Evolutionary conservation across 1,139 yeast genomes (phyloP).

Genomic region (Geotrichum restrictum): DNA sequence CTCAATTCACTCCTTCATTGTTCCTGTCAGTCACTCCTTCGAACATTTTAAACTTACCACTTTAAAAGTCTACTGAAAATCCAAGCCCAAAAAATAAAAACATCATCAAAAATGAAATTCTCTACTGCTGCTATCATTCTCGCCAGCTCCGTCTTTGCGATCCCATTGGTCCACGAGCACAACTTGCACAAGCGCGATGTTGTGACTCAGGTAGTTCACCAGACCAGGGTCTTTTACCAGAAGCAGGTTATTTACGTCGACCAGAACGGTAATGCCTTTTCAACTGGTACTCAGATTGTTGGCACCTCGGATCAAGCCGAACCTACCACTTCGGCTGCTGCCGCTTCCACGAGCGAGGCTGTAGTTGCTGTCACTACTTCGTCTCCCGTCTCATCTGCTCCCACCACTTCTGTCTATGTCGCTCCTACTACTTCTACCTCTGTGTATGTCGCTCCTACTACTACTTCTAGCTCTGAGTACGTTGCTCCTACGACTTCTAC

Average conservation of each 20-base stretch:
- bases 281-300: slow-evolving; percentile 33
- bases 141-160: slow-evolving; percentile 14
- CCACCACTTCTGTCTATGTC: slow-evolving; percentile 32
- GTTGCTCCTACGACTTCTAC: slow-evolving; percentile 33
- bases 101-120: slow-evolving; percentile 11
- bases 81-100: neutral
- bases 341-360: slow-evolving; percentile 23
- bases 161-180: slow-evolving; percentile 20
- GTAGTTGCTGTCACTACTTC: slow-evolving; percentile 29
- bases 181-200: slow-evolving; percentile 29
- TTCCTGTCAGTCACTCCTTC: slow-evolving; percentile 3
- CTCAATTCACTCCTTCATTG: slow-evolving; percentile 7
- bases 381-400: slow-evolving; percentile 37
- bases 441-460: slow-evolving; percentile 27
- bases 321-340: slow-evolving; percentile 28
- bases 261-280: slow-evolving; percentile 35
- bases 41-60: slow-evolving; percentile 1
- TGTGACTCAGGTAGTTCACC: slow-evolving; percentile 36
- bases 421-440: slow-evolving; percentile 24
- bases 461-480: slow-evolving; percentile 30
- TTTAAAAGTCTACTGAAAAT: neutral
- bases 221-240: slow-evolving; percentile 36
- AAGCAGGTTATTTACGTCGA: slow-evolving; percentile 38
- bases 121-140: slow-evolving; percentile 10
- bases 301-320: slow-evolving; percentile 37